phyloP scores from a whole-genome alignment of 192 early-diverging fungal genomes.

The Allomyces macrogynus region DNA sequence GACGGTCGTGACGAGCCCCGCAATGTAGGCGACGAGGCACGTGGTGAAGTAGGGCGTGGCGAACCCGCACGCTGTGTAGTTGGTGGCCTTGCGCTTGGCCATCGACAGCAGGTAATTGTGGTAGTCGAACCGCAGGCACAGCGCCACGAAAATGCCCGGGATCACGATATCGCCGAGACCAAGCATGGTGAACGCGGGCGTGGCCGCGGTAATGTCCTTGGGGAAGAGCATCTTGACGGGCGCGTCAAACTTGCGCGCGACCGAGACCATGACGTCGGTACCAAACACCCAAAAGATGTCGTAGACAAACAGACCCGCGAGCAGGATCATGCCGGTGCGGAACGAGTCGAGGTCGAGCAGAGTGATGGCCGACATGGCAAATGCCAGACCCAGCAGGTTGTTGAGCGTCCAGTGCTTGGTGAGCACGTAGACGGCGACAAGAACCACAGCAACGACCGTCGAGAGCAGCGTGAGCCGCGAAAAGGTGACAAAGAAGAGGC shows the following conservation, averaged over 20 bases:
- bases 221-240: slow-evolving; percentile 92
- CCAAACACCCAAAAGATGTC: slow-evolving; percentile 99
- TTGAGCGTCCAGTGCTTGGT: slow-evolving; percentile 87
- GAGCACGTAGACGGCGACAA: slow-evolving; percentile 53
- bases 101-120: slow-evolving; percentile 40
- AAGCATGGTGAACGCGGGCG: slow-evolving; percentile 63
- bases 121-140: slow-evolving; percentile 78
- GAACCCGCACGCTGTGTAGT: slow-evolving; percentile 37
- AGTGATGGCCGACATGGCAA: slow-evolving; percentile 65
- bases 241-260: slow-evolving; percentile 87
- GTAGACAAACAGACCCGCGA: slow-evolving; percentile 79
- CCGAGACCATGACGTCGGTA: slow-evolving; percentile 93
- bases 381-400: slow-evolving; percentile 71
- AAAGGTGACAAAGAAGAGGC: slow-evolving; percentile 22
- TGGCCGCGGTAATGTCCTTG: slow-evolving; percentile 28
- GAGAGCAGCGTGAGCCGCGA: slow-evolving; percentile 44
- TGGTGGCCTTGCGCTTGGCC: slow-evolving; percentile 22
- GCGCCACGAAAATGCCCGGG: slow-evolving; percentile 82
- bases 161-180: slow-evolving; percentile 95
- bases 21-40: slow-evolving; percentile 57
- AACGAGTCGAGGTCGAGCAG: slow-evolving; percentile 84
- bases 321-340: slow-evolving; percentile 85
- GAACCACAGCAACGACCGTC: slow-evolving; percentile 24
- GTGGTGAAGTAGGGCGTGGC: slow-evolving; percentile 72
- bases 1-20: slow-evolving; percentile 73